Evolutionary conservation across 164 flowering plant genomes (phyloP), one percentile per base, ranked within the genome.

Genomic region (Vitis labrusca): DNA sequence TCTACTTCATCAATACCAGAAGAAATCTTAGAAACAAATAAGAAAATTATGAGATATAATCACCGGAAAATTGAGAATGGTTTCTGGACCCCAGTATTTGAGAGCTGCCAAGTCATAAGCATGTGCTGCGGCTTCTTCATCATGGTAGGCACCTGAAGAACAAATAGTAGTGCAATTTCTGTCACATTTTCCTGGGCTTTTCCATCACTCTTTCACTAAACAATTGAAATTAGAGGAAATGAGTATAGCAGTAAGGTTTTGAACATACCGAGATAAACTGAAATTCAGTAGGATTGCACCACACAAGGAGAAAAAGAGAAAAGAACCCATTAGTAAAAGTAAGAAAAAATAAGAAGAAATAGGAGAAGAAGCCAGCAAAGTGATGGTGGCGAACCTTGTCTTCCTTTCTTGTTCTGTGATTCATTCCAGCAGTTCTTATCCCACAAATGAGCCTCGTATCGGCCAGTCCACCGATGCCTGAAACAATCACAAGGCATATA

Each of bases 381-480:
- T 7, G 58, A 14, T 30, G 65, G 58, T 12, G 30, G 27, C 30
- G 13, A 56, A 89, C 98, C 96, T 91, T 93, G 98, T 82, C 92
- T 77, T 77, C 98, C 98, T 87, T 89, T 94, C 85, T 89, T 94
- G 75, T 76, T 94, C 58, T 90, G 97, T 2, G 91, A 79, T 54
- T 90, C 92, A 77, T 91, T 91, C 98, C 98, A 91, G 68, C 91
- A 88, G 62, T 90, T 84, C 84, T 90, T 94, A 68, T 94, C 98
- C 98, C 98, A 94, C 63, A 94, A 73, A 86, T 94, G 98, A 74
- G 98, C 98, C 77, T 94, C 98, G 74, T 88, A 94, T 64, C 98
- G 75, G 5, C 97, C 97, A 0, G 96, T 91, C 96, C 98, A 90
- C 53, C 98, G 78, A 74, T 94, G 98, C 87, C 98, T 93, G 68